Evolutionary conservation across 495 filamentous ascomycete genomes (phyloP), one percentile per base, ranked within the genome.

Genomic region (Rusavskia elegans): DNA sequence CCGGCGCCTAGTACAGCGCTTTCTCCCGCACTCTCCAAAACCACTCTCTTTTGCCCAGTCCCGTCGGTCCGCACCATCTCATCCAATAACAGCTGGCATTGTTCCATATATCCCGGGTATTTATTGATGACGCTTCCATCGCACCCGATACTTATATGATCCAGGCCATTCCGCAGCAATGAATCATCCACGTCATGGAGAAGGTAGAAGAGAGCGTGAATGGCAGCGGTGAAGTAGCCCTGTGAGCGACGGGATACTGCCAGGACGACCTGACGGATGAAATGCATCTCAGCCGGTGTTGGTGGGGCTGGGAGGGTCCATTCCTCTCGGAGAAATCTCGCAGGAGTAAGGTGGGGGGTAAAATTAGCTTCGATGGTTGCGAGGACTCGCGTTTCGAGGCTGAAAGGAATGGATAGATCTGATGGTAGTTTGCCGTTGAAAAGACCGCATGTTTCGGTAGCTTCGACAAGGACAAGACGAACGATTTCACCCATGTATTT

Each of bases 401-500:
- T 77, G 59, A 87, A 84, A 40, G 75, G 70, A 52, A 75, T 66
- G 16, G 67, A 66, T 57, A 89, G 70, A n/a, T 71, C 77, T 42
- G 68, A 64, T 3, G 85, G 83, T 21, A 89, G 63, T 17, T 70
- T 58, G 20, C 71, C 71, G 2, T 66, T 65, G 44, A 89, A 77
- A 6, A 75, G 57, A 21, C 63, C 58, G 14, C 67, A 63, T 1
- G 63, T 68, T 23, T 73, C 67, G 5, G 73, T 66, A n/a, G 83
- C 80, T 54, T 92, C 86, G 11, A 85, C 61, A 20, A 85, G 76
- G 23, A 89, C 81, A 5, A 93, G 68, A 16, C 88, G 78, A 8
- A 81, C 83, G 40, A 95, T 79, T 63, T 94, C 88, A 35, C 88
- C 88, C 1, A 94, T 69, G 56, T 95, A 95, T 6, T 84, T 76